Evolutionary conservation across 1,139 yeast species (phyloP).

Genomic region (Candida tetrigidarum): DNA sequence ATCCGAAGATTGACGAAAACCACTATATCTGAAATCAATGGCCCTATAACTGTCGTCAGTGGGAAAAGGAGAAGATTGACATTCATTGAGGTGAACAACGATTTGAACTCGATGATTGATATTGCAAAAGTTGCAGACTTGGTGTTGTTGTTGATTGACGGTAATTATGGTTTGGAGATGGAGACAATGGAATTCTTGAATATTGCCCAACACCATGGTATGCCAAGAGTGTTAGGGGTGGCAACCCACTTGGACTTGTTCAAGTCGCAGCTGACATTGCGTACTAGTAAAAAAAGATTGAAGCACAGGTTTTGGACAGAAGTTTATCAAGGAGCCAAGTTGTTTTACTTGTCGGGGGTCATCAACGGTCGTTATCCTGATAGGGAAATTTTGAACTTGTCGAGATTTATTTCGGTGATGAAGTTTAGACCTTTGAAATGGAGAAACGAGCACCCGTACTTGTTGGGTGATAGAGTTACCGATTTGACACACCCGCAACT

Average conservation of each 20-base stretch:
- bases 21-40: conserved; percentile 81
- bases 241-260: conserved; percentile 96
- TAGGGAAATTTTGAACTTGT: conserved; percentile 88
- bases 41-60: conserved; percentile 97
- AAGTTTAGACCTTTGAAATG: conserved; percentile 97
- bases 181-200: conserved; percentile 99
- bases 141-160: conserved; percentile 88
- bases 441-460: conserved; percentile 98
- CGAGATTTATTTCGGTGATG: conserved; percentile 95
- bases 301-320: conserved; percentile 99
- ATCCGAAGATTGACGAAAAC: conserved; percentile 92
- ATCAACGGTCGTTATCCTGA: conserved; percentile 98
- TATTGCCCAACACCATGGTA: conserved; percentile 97
- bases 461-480: conserved; percentile 90
- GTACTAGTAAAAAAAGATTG: conserved; percentile 89
- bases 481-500: conserved; percentile 92
- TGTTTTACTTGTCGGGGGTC: conserved; percentile 94
- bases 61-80: conserved; percentile 95
- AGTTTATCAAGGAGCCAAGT: conserved; percentile 97
- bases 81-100: conserved; percentile 91
- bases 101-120: conserved; percentile 94
- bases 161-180: conserved; percentile 98
- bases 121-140: conserved; percentile 95
- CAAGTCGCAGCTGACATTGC: conserved; percentile 84
- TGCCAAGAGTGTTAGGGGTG: conserved; percentile 96